Conservation (phyloP, 2,329 filamentous ascomycete species). For the Trichoderma semiorbis region DNA sequence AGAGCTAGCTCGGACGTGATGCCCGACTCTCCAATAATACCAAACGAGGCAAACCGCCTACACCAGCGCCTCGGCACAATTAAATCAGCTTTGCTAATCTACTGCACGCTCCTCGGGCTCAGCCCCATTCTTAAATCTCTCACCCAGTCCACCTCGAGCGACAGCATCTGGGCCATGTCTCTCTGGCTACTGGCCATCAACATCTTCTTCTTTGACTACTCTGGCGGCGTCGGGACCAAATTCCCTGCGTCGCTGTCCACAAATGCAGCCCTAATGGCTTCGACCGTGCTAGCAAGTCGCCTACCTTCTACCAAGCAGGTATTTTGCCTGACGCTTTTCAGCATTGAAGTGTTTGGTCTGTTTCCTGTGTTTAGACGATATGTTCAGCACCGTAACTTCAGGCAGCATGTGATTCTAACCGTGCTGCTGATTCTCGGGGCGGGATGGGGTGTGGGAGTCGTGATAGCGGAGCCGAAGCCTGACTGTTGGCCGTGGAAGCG, state of each 20-base stretch:
- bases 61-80: slow-evolving; percentile 68
- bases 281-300: slow-evolving; percentile 85
- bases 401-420: slow-evolving; percentile 75
- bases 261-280: slow-evolving; percentile 94
- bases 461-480: slow-evolving; percentile 45
- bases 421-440: slow-evolving; percentile 73
- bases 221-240: slow-evolving; percentile 60
- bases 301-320: slow-evolving; percentile 89
- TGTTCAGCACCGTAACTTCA: slow-evolving; percentile 76
- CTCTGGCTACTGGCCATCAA: slow-evolving; percentile 93
- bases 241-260: slow-evolving; percentile 78
- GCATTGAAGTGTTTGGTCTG: slow-evolving; percentile 93
- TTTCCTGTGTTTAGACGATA: slow-evolving; percentile 97
- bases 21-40: slow-evolving; percentile 28
- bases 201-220: slow-evolving; percentile 97
- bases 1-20: slow-evolving; percentile 32
- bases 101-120: slow-evolving; percentile 84
- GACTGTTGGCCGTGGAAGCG: slow-evolving; percentile 50
- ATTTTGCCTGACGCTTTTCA: slow-evolving; percentile 91
- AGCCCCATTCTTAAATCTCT: slow-evolving; percentile 95
- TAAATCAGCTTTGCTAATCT: slow-evolving; percentile 90
- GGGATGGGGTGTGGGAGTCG: slow-evolving; percentile 69
- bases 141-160: slow-evolving; percentile 85
- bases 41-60: slow-evolving; percentile 39
- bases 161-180: slow-evolving; percentile 97